These are phyloP conservation scores for Exophiala calicioides DNA, from an alignment of 2,329 filamentous ascomycete species.

Conservation along the genomic window DNA sequence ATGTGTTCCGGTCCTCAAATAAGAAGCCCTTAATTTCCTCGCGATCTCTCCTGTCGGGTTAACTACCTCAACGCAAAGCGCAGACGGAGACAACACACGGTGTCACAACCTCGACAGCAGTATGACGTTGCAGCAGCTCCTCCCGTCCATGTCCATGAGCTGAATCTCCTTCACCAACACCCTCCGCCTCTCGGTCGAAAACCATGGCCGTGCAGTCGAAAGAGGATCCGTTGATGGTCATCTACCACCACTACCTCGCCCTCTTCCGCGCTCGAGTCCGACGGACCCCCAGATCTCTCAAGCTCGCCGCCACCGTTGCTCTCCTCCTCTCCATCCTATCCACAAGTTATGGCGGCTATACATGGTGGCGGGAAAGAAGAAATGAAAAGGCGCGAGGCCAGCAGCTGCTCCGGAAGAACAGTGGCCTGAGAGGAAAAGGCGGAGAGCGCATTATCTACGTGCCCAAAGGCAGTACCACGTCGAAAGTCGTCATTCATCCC, in stretches of 20 bases:
- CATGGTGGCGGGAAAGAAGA: constrained; percentile 71
- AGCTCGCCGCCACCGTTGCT: constrained; percentile 72
- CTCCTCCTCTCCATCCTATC: constrained; percentile 77
- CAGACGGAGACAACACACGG: no score
- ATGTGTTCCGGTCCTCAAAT: no score
- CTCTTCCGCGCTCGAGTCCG: constrained; percentile 55
- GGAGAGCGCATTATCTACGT: constrained; percentile 94
- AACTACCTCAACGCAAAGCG: no score
- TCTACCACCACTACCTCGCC: constrained; percentile 57
- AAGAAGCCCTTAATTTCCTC: no score
- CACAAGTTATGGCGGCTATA: constrained; percentile 74
- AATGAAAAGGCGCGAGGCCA: constrained; percentile 80
- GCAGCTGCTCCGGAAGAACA: constrained; percentile 84
- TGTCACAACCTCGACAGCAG: no score
- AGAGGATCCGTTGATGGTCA: constrained; percentile 69
- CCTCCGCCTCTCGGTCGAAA: constrained; percentile 12
- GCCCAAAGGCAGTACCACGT: constrained; percentile 81
- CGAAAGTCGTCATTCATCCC: constrained; percentile 85
- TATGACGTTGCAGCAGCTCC: no score
- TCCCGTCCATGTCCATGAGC: background rate
- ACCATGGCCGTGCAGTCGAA: constrained; percentile 89
- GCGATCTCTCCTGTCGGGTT: no score
- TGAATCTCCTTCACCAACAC: background rate
- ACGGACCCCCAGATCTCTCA: constrained; percentile 68
- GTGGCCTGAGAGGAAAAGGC: constrained; percentile 89